phyloP scores from a whole-genome alignment of 1,284 basidiomycete genomes.

The Inonotus hispidus region DNA sequence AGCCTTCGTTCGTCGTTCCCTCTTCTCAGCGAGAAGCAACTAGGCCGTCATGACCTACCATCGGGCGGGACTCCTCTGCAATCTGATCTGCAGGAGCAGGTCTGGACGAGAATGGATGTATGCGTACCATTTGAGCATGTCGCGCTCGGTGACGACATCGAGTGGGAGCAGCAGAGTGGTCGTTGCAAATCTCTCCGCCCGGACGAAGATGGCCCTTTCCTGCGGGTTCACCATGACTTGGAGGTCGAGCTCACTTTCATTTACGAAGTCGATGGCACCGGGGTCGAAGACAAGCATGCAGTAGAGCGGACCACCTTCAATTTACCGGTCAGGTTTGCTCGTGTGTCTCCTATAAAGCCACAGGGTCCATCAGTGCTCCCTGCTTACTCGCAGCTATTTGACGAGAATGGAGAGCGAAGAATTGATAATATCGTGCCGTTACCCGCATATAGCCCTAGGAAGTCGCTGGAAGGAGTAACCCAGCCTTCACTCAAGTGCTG shows the following conservation, averaged over 20 bases:
- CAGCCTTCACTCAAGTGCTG: neutral
- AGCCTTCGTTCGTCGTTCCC: conserved; percentile 16
- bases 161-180: conserved; percentile 37
- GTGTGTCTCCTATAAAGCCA: conserved; percentile 23
- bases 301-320: conserved; percentile 36
- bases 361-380: conserved; percentile 45
- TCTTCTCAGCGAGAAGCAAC: conserved; percentile 6
- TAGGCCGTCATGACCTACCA: neutral
- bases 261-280: conserved; percentile 46
- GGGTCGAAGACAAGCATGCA: conserved; percentile 26
- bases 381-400: conserved; percentile 70
- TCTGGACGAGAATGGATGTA: conserved; percentile 62
- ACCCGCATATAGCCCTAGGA: conserved; percentile 49
- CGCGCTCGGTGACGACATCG: conserved; percentile 25
- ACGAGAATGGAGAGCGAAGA: conserved; percentile 64
- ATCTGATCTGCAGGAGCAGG: neutral
- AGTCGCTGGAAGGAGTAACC: neutral
- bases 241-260: conserved; percentile 47
- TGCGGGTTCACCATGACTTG: conserved; percentile 51
- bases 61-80: neutral
- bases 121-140: conserved; percentile 40
- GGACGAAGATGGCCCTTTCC: conserved; percentile 48
- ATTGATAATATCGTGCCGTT: conserved; percentile 61
- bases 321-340: conserved; percentile 53
- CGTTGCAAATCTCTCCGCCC: conserved; percentile 34